These are phyloP conservation scores for Sordariomycetes sp. DNA, from an alignment of 2,329 filamentous ascomycete species.

Conservation along the genomic window DNA sequence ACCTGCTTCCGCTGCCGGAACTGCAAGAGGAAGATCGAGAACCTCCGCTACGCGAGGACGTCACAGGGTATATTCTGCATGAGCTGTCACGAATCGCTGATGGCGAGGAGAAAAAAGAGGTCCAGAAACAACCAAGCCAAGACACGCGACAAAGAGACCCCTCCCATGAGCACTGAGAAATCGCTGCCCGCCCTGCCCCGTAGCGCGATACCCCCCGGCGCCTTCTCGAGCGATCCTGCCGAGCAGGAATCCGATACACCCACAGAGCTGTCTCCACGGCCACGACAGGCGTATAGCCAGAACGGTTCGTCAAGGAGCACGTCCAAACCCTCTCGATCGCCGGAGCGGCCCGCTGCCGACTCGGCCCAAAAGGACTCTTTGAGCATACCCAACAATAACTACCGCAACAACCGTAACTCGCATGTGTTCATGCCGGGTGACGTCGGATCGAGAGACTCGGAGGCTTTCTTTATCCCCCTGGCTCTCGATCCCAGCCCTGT, in stretches of 20 bases:
- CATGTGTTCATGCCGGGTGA: constrained; percentile 45
- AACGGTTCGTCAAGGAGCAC: constrained; percentile 28
- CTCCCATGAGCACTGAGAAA: constrained; percentile 72
- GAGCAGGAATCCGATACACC: constrained; percentile 55
- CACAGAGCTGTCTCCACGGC: constrained; percentile 58
- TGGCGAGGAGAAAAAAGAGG: constrained; percentile 85
- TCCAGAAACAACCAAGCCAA: constrained; percentile 57
- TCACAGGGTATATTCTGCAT: constrained; percentile 99
- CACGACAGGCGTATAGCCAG: constrained; percentile 37
- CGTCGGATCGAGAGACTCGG: constrained; percentile 37
- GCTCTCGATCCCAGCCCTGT: constrained; percentile 60
- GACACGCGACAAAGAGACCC: constrained; percentile 50
- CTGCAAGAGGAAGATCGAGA: constrained; percentile 98
- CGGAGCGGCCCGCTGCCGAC: constrained; percentile 34
- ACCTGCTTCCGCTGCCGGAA: constrained; percentile 96
- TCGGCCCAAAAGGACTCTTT: constrained; percentile 39
- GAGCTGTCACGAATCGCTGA: constrained; percentile 94
- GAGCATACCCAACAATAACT: constrained; percentile 63
- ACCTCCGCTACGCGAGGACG: constrained; percentile 90
- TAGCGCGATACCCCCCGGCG: constrained; percentile 52
- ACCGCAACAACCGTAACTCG: constrained; percentile 69
- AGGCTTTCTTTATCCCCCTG: constrained; percentile 68
- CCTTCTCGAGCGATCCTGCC: constrained; percentile 50
- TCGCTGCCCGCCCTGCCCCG: constrained; percentile 85
- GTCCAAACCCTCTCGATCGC: constrained; percentile 41